A percentile compares a stretch with the other conserved stretches of the same genome.
Evolutionary conservation across 345 rosid species (phyloP).

Genomic region (Firmiana major): DNA sequence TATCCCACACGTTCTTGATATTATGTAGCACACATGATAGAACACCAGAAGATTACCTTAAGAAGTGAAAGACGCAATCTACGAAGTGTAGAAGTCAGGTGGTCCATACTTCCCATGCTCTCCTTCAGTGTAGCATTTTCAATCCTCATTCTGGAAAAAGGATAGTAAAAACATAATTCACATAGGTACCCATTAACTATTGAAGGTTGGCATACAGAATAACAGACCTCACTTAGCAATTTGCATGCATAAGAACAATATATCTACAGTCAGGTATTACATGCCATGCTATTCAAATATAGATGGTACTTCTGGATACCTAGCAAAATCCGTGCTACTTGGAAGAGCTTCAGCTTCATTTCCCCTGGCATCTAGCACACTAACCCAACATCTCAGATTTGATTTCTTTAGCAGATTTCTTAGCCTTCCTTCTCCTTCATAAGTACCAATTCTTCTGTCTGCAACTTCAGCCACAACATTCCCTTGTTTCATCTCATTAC

Average conservation of each 20-base stretch:
- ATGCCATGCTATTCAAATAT: background rate
- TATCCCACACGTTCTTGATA: background rate
- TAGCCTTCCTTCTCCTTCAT: constrained; percentile 70
- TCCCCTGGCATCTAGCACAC: constrained; percentile 43
- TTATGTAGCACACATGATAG: background rate
- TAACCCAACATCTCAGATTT: constrained; percentile 79
- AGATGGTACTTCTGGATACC: constrained; percentile 40
- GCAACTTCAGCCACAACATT: constrained; percentile 26
- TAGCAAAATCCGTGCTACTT: constrained; percentile 59
- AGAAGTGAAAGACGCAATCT: constrained; percentile 76
- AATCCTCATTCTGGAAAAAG: constrained; percentile 64
- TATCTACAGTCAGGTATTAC: background rate
- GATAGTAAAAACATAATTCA: constrained; percentile 14
- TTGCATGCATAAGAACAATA: constrained; percentile 7
- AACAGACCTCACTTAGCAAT: background rate
- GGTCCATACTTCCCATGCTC: constrained; percentile 79
- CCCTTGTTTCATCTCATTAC: constrained; percentile 41
- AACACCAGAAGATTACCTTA: constrained; percentile 43
- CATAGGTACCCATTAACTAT: background rate
- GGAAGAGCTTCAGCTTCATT: constrained; percentile 37
- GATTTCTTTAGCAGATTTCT: constrained; percentile 77
- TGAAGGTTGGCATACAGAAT: background rate
- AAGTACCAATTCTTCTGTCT: constrained; percentile 29
- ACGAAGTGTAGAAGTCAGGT: constrained; percentile 66
- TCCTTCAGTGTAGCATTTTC: constrained; percentile 91